A percentile compares a stretch with the other conserved stretches of the same genome.
Conservation (phyloP, 768 basidiomycete genomes). For the Leucocoprinus leucothites region DNA sequence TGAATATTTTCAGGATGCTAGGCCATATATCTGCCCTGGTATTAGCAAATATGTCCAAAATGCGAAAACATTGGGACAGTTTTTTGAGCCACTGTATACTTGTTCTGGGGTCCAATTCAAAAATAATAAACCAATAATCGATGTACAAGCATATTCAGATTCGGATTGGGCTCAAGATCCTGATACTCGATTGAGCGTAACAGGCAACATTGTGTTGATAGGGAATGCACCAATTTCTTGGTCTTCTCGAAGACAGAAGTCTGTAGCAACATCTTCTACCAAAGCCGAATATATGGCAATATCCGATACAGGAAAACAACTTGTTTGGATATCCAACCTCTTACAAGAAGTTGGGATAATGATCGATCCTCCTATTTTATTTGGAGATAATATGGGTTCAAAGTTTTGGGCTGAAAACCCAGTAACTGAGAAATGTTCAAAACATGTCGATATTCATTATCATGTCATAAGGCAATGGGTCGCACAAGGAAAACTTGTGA, state of each 20-base stretch:
- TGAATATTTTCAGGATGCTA: no score
- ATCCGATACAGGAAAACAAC: constrained; percentile 15
- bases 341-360: constrained; percentile 2
- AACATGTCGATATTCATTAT: constrained; percentile 28
- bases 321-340: constrained; percentile 10
- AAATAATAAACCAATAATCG: constrained; percentile 2
- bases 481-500: constrained; percentile 12
- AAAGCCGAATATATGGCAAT: constrained; percentile 25
- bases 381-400: constrained; percentile 15
- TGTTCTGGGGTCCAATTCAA: no score
- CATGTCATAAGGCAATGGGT: constrained; percentile 25
- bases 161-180: constrained; percentile 13
- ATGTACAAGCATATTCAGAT: not conserved
- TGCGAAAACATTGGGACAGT: no score
- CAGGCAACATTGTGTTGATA: constrained; percentile 20
- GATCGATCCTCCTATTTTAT: not conserved
- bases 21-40: no score
- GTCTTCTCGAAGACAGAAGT: constrained; percentile 16
- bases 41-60: no score
- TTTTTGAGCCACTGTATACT: no score
- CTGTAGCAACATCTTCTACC: constrained; percentile 16
- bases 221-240: constrained; percentile 17
- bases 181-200: constrained; percentile 18
- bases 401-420: constrained; percentile 14
- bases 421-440: constrained; percentile 16